Conservation (phyloP, 805 yeast species). For the Kockiozyma suomiensis region DNA sequence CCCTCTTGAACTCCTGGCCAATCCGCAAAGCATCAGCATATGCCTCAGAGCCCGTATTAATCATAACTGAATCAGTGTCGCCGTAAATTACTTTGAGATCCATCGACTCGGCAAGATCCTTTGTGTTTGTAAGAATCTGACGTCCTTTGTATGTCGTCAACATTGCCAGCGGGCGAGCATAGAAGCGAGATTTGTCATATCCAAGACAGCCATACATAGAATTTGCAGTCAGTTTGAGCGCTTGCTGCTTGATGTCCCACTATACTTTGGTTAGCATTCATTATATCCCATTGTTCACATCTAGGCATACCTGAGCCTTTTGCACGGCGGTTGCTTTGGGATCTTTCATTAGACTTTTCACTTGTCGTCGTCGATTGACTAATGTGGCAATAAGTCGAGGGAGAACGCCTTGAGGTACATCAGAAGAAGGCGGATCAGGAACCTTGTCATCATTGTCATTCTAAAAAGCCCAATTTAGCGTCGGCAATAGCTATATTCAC, state of each 20-base stretch:
- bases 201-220: slow-evolving; percentile 99
- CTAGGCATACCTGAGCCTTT: slow-evolving; percentile 36
- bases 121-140: slow-evolving; percentile 89
- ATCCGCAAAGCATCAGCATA: slow-evolving; percentile 75
- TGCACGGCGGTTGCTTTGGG: slow-evolving; percentile 65
- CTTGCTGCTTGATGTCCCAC: slow-evolving; percentile 93
- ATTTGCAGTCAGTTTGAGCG: slow-evolving; percentile 93
- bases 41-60: slow-evolving; percentile 77
- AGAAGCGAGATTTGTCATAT: slow-evolving; percentile 85
- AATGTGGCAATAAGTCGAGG: slow-evolving; percentile 81
- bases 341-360: slow-evolving; percentile 79
- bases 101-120: slow-evolving; percentile 85
- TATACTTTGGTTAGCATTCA: slow-evolving; percentile 45
- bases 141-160: slow-evolving; percentile 93
- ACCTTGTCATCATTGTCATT: slow-evolving; percentile 57
- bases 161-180: slow-evolving; percentile 95
- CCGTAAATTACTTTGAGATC: slow-evolving; percentile 90
- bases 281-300: background rate
- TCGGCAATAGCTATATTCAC: background rate
- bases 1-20: slow-evolving; percentile 80
- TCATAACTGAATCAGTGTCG: slow-evolving; percentile 99
- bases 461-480: slow-evolving; percentile 1
- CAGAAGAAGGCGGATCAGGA: slow-evolving; percentile 67
- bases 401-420: slow-evolving; percentile 71
- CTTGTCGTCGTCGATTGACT: slow-evolving; percentile 90